Conservation (phyloP, 139 green algal species). For the Zygnema cylindricum region DNA sequence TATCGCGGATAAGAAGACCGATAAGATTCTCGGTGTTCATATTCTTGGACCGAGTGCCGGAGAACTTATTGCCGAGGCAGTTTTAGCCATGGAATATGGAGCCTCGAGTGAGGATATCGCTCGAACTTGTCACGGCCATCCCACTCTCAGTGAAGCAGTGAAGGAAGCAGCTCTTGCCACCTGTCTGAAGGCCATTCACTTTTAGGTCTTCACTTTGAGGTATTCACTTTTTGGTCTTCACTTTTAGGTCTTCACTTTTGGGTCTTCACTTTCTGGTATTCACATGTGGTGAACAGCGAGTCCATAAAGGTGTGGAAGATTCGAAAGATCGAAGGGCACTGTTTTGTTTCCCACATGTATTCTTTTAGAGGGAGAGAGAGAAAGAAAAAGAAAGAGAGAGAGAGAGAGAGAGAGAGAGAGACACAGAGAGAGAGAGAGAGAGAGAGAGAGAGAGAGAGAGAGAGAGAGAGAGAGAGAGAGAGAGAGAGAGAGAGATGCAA, state of each 20-base stretch:
- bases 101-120: conserved; percentile 91
- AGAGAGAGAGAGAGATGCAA: too few species aligned
- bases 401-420: neutral
- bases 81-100: conserved; percentile 95
- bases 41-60: conserved; percentile 95
- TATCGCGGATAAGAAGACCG: conserved; percentile 81
- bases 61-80: conserved; percentile 76
- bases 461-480: too few species aligned
- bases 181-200: conserved; percentile 91
- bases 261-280: neutral
- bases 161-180: conserved; percentile 95
- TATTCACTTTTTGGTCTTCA: neutral
- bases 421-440: too few species aligned
- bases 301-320: neutral
- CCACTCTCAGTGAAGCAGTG: conserved; percentile 93
- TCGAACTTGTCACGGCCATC: conserved; percentile 95
- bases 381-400: neutral
- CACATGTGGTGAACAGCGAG: neutral
- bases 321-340: neutral
- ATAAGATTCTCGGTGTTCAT: conserved; percentile 96
- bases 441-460: too few species aligned
- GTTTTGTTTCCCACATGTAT: too few species aligned
- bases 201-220: conserved; percentile 65
- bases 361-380: neutral
- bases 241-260: too few species aligned